Evolutionary conservation across 2,329 filamentous ascomycete species (phyloP), one percentile per base, ranked within the genome.

Genomic region (Calonectria naviculata): DNA sequence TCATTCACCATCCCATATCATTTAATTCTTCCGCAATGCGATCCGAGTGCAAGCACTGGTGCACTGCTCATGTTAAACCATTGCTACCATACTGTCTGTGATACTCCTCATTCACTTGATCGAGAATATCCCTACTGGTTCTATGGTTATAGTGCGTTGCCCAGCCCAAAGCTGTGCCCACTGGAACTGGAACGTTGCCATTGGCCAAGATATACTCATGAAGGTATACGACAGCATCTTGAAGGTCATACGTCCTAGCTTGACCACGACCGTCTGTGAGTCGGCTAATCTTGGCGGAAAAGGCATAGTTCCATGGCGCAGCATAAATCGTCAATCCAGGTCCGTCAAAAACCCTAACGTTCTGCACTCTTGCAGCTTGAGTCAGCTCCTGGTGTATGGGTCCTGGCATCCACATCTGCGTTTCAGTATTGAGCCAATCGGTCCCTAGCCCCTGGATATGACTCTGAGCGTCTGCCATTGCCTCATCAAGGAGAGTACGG

Each of bases 271-370:
- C 12, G 9, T 6, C 26, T 26, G 21, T 44, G 26, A 49, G 17
- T 26, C n/a, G 46, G 15, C 15, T 29, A 5, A 54, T 54, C 26
- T 54, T 54, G 10, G 49, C 26, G 24, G 28, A 36, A 28, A 54
- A 65, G 15, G 44, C 17, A 34, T 65, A 65, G 24, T 36, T n/a
- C 62, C 62, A 65, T 19, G 62, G 62, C 28, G 44, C 62, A n/a
- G 62, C 62, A 19, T 38, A 65, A 10, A 65, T 44, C 5, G 44
- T 52, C 44, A 65, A 24, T 17, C 62, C 63, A 8, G 13, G 10
- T 4, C 34, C 24, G 17, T 65, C 63, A 31, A 65, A 56, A 6
- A 56, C 26, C 42, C 41, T 49, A n/a, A 42, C 31, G 21, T 56
- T 44, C 21, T 65, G 63, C 3, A 7, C 5, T 6, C 19, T 6